A percentile compares a stretch with the other conserved stretches of the same genome.
Evolutionary conservation across 805 yeast species (phyloP).

Genomic region (Saturnispora gosingensis): DNA sequence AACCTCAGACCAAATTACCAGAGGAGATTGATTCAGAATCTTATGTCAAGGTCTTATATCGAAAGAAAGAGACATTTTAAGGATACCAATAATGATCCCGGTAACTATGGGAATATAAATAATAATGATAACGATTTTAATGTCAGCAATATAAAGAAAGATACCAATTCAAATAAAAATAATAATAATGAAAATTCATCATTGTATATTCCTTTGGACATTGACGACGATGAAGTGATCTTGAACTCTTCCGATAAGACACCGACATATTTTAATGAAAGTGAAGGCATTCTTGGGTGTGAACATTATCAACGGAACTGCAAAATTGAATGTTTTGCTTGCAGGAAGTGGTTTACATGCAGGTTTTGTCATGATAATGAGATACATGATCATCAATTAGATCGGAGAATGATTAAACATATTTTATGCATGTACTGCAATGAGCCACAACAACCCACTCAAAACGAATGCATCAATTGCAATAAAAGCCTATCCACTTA

Average conservation of each 20-base stretch:
- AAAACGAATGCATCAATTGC: slow-evolving; percentile 59
- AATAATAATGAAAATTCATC: slow-evolving; percentile 9
- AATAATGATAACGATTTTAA: too few species aligned
- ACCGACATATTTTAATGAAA: slow-evolving; percentile 39
- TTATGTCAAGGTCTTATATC: slow-evolving; percentile 62
- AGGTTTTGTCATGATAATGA: slow-evolving; percentile 77
- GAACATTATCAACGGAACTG: slow-evolving; percentile 76
- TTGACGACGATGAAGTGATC: slow-evolving; percentile 30
- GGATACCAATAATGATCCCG: background rate
- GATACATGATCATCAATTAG: slow-evolving; percentile 44
- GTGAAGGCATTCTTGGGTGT: slow-evolving; percentile 56
- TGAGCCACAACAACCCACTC: slow-evolving; percentile 64
- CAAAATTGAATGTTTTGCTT: slow-evolving; percentile 70
- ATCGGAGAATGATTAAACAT: slow-evolving; percentile 50
- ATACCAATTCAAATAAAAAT: background rate
- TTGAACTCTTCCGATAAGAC: slow-evolving; percentile 38
- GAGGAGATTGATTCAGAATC: slow-evolving; percentile 45
- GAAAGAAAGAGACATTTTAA: slow-evolving; percentile 30
- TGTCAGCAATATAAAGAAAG: background rate
- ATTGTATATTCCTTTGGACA: slow-evolving; percentile 15
- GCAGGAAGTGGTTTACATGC: slow-evolving; percentile 71
- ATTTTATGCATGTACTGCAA: slow-evolving; percentile 76
- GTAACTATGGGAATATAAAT: background rate
- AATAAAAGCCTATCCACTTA: slow-evolving; percentile 60
- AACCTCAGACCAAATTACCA: slow-evolving; percentile 34